Evolutionary conservation across 1,139 yeast genomes (phyloP), one percentile per base, ranked within the genome.

Genomic region (Geotrichum aggregatum): DNA sequence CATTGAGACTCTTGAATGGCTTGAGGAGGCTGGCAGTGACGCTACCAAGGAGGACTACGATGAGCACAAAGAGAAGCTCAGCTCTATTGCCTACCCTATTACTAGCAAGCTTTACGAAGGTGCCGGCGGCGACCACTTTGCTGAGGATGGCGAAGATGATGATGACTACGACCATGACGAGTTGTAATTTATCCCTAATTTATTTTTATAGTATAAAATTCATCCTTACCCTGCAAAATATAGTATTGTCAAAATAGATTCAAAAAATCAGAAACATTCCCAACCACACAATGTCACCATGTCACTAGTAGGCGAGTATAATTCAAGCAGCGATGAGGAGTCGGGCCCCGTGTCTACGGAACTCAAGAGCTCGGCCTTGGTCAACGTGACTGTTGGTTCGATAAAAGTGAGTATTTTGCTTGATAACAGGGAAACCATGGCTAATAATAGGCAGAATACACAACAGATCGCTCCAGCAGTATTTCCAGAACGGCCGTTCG

Each of bases 31-130:
- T 73, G 85, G 81, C 66, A 94, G 87, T 55, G 72, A 83, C 56
- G 98, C 97, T 45, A 80, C 95, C 56, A 80, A 85, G 64, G 98
- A 89, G 72, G 98, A 92, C 66, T 85, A 87, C 64, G 95, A 88
- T 57, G 98, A 89, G 72, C 95, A 89, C 75, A 87, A 82, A 74
- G 95, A 89, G 71, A 81, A 85, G 67, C 80, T 92, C 70, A 80
- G 86, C 59, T 80, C 85, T 63, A 76, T 85, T 66, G 96, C 96
- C 49, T 84, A 83, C 73, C 98, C 98, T 70, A 89, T 92, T 66
- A 88, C 96, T 52, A 79, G 94, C 63, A 92, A 92, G 76, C 76
- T 92, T 61, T 92, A 91, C 72, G 80, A 73, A 53, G 78, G 69
- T 49, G 75, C 66, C 44, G 79, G 64, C 44, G 71, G 65, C 42